These are phyloP conservation scores for Helotiales sp. DNA, from an alignment of 2,329 filamentous ascomycete genomes.

Conservation along the genomic window DNA sequence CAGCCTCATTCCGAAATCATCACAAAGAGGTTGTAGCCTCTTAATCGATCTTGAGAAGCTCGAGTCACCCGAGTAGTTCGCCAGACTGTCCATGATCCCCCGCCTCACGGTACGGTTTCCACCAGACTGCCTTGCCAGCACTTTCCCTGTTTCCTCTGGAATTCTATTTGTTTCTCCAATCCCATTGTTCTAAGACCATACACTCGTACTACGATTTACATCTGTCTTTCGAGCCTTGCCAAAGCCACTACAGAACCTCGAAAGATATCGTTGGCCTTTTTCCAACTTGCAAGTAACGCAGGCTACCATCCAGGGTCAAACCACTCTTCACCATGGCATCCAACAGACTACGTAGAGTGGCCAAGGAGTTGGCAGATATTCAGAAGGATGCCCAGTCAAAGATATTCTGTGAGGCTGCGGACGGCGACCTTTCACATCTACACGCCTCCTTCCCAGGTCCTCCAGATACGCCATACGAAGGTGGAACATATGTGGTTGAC, in stretches of 20 bases:
- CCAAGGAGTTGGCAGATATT: conserved; percentile 80
- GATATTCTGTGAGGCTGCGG: conserved; percentile 70
- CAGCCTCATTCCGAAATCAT: neutral
- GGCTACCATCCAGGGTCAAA: neutral
- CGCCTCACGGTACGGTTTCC: conserved; percentile 28
- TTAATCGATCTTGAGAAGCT: neutral
- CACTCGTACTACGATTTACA: neutral
- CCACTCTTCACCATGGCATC: conserved; percentile 36
- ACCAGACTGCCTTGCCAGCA: conserved; percentile 26
- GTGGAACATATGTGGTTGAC: conserved; percentile 80
- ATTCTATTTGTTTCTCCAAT: neutral
- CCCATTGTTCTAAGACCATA: neutral
- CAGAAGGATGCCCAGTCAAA: conserved; percentile 75
- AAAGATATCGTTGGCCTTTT: too few species aligned
- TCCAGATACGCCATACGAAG: conserved; percentile 91
- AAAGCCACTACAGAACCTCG: neutral
- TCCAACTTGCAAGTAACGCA: neutral
- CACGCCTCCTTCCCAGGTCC: conserved; percentile 84
- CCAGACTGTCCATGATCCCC: too few species aligned
- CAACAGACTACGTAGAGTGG: conserved; percentile 57
- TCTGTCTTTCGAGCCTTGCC: neutral
- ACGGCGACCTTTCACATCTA: conserved; percentile 78
- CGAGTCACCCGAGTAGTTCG: conserved; percentile 14
- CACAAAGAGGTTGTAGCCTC: neutral
- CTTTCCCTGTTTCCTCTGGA: neutral